Percentiles rank a stretch among this genome's conserved stretches.
Conservation (phyloP, 1,139 yeast species). For the Candida glucosophila region DNA sequence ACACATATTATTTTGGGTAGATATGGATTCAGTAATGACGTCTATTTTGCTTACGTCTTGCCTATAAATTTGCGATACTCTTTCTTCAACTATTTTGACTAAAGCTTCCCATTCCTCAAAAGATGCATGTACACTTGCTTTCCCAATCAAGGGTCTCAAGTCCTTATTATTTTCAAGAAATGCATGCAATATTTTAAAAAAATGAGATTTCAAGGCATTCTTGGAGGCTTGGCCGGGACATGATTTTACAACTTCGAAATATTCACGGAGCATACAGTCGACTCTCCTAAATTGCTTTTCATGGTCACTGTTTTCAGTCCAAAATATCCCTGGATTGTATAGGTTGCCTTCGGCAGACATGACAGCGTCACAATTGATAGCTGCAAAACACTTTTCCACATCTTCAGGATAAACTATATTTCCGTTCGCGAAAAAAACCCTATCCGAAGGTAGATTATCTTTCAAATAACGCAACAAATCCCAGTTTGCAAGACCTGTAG, state of each 20-base stretch:
- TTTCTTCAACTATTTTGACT: constrained; percentile 57
- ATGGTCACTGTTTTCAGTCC: constrained; percentile 42
- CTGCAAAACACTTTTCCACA: constrained; percentile 46
- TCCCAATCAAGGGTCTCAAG: constrained; percentile 66
- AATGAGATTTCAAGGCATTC: constrained; percentile 84
- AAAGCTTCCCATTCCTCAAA: constrained; percentile 61
- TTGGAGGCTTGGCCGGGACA: constrained; percentile 69
- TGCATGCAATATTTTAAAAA: constrained; percentile 77
- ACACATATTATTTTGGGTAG: constrained; percentile 66
- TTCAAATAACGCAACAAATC: constrained; percentile 61
- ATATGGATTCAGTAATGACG: constrained; percentile 42
- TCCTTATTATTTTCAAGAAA: constrained; percentile 71
- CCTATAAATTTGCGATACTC: constrained; percentile 49
- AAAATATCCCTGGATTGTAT: constrained; percentile 88
- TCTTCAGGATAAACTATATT: constrained; percentile 42
- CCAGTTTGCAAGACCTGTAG: constrained; percentile 96
- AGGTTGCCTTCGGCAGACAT: constrained; percentile 97
- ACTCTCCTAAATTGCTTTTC: constrained; percentile 79
- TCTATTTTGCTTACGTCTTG: constrained; percentile 41
- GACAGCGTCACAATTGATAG: constrained; percentile 74
- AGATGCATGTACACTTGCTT: constrained; percentile 35
- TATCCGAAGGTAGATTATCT: constrained; percentile 71
- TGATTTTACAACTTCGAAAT: constrained; percentile 70
- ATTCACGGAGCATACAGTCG: constrained; percentile 75
- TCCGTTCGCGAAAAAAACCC: constrained; percentile 86